Evolutionary conservation across 345 rosid genomes (phyloP), one percentile per base, ranked within the genome.

Genomic region (Moricandia arvensis): DNA sequence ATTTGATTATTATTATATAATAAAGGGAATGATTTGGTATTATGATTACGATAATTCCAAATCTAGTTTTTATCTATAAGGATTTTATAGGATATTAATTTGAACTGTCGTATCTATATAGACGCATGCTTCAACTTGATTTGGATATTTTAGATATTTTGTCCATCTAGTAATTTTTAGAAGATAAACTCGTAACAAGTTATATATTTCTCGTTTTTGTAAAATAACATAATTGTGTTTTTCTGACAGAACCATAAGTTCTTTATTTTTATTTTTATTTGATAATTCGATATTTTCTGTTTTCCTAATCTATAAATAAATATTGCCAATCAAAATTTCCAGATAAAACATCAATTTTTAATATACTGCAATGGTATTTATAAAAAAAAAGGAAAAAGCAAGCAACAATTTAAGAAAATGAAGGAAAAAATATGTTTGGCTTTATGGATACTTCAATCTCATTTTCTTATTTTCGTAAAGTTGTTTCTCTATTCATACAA

Each of bases 361-460:
- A 15, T 49, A 16, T 49, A 47, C 54, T 15, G 12, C 8, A 47
- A 47, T 47, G 4, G 49, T 13, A 6, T 53, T 53, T 8, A 4
- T 1, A 17, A 55, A 10, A 17, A 55, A 10, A 55, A 49, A 11
- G 45, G 57, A 54, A 57, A 29, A 65, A 17, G 15, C 18, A 62
- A 49, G 4, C 8, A 43, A 29, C 1, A 3, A 3, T 27, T 27
- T 27, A 27, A 1, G 29, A 27, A 27, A 27, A 27, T n/a, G n/a
- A n/a, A n/a, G n/a, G n/a, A n/a, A n/a, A 38, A 43, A 43, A 43
- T 43, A 43, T 43, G 80, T 71, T 65, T 59, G 76, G 57, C 76
- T 71, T 77, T 71, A 71, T 45, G 68, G 49, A 77, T 65, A 77
- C 73, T 77, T 59, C 63, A 59, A 26, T 72, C 73, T 77, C 31